A percentile compares a stretch with the other conserved stretches of the same genome.
These are phyloP conservation scores for Russula virescens DNA, from an alignment of 768 basidiomycete genomes.

Conservation along the genomic window DNA sequence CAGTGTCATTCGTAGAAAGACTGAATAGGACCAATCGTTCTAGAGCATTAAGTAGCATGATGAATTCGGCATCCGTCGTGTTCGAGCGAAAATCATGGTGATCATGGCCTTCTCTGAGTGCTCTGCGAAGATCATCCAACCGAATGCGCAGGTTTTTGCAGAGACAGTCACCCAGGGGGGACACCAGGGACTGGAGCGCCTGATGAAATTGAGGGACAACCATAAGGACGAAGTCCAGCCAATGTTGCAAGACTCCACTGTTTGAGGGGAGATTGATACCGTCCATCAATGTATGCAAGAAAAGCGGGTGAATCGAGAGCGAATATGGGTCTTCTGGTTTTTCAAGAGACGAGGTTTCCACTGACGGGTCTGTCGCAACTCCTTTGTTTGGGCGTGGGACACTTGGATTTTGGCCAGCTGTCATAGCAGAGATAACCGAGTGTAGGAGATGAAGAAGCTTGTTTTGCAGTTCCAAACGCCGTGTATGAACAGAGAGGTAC, in stretches of 20 bases:
- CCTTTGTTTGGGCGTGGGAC: conserved; percentile 3
- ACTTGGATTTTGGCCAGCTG: conserved; percentile 32
- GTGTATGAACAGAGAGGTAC: conserved; percentile 62
- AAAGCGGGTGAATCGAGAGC: conserved; percentile 60
- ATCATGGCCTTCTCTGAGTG: conserved; percentile 27
- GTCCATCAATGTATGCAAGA: conserved; percentile 75
- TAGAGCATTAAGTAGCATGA: conserved; percentile 77
- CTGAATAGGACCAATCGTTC: conserved; percentile 78
- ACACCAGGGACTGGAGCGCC: conserved; percentile 55
- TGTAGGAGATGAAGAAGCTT: conserved; percentile 90
- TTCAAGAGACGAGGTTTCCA: conserved; percentile 24
- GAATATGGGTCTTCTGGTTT: conserved; percentile 33
- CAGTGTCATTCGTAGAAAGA: conserved; percentile 48
- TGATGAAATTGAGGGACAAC: conserved; percentile 82
- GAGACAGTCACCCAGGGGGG: conserved; percentile 74
- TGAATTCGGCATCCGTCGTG: conserved; percentile 74
- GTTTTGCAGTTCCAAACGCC: conserved; percentile 80
- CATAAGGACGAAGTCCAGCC: conserved; percentile 95
- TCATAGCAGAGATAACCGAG: conserved; percentile 68
- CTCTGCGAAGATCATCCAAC: conserved; percentile 44
- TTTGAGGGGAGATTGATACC: conserved; percentile 68
- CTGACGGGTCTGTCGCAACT: conserved; percentile 2
- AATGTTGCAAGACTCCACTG: conserved; percentile 82
- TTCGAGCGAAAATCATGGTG: conserved; percentile 41
- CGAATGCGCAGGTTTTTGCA: conserved; percentile 59